These are phyloP conservation scores for Novymonas esmeraldas DNA, from an alignment of 208 protist genomes.

Conservation along the genomic window DNA sequence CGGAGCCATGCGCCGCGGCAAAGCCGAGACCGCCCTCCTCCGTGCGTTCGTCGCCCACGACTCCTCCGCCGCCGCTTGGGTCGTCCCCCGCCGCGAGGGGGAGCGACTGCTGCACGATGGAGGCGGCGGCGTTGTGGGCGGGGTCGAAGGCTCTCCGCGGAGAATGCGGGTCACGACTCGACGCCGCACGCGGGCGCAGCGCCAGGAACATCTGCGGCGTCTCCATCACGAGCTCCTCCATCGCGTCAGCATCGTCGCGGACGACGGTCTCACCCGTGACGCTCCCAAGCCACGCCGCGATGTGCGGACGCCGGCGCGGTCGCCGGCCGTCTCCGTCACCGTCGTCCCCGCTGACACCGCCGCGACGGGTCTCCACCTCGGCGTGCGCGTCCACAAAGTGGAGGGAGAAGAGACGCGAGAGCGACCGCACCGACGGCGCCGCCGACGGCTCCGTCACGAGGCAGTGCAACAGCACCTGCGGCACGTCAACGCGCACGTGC, in stretches of 20 bases:
- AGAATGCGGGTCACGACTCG: background rate
- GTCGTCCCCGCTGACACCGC: background rate
- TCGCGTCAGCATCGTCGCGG: background rate
- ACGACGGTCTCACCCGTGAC: constrained; percentile 8
- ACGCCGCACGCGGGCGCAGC: background rate
- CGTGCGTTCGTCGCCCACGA: no score
- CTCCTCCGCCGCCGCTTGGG: background rate
- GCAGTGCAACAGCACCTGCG: constrained; percentile 4
- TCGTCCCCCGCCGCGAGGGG: background rate
- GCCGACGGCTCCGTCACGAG: background rate
- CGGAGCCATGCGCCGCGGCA: background rate
- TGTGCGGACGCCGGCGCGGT: background rate
- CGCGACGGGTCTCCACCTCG: background rate
- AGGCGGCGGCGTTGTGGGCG: constrained; percentile 1
- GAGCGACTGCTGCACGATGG: constrained; percentile 13
- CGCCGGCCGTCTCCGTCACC: no score
- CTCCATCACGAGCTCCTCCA: background rate
- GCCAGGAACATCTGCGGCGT: constrained; percentile 6
- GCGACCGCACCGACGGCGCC: background rate
- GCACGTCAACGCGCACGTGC: constrained; percentile 3
- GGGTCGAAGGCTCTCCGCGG: background rate
- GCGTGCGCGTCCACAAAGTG: background rate
- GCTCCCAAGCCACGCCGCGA: background rate
- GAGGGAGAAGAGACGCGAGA: background rate
- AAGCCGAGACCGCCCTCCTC: no score